Base-by-base conservation (phyloP, 345 rosid species). In the Lepidium africanum region DNA sequence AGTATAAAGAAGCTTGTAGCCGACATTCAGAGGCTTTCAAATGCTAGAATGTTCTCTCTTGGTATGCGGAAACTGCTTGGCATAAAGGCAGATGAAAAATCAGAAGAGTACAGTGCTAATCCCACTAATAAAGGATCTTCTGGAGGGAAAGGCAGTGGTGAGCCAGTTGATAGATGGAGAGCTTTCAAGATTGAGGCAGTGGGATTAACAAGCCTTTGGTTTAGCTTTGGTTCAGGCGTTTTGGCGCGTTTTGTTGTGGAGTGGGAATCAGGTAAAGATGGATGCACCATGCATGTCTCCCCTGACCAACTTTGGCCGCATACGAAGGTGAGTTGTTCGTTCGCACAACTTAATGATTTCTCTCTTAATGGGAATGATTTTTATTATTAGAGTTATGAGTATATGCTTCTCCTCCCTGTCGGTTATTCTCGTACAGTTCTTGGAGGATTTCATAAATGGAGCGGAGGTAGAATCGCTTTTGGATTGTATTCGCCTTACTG, bases 291-390 rank as follows among this genome's bases (percentile, higher is more conserved):
- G 98, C 99, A 89, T 77, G 99, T 95, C 79, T 89, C 98, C 67
- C 99, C 99, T 8, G 98, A 95, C 63, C 97, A 91, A 79, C 93
- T 84, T 65, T 95, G 99, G 99, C 99, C 98, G 17, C 99, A 95
- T 73, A 95, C 99, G 4, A 91, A 91, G 94, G 99, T 84, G 59
- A 62, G 76, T 47, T 63, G 30, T 55, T 63, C 9, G 5, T 55
- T 63, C 9, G 5, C 37, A 38, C 12, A 45, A 36, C 59, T 32
- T 65, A 49, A 40, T 53, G 6, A 41, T 49, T 43, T 4, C 37
- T 46, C 37, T 63, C 32, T 42, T 73, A 40, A 65, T 36, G 39
- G 30, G 46, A 56, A n/a, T 17, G 19, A 9, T 35, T 41, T 65
- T 33, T 40, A 8, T 25, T 40, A 42, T 21, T 35, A 42, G 46